These are phyloP conservation scores for Russula olivacea DNA, from an alignment of 768 basidiomycete species.

Conservation along the genomic window DNA sequence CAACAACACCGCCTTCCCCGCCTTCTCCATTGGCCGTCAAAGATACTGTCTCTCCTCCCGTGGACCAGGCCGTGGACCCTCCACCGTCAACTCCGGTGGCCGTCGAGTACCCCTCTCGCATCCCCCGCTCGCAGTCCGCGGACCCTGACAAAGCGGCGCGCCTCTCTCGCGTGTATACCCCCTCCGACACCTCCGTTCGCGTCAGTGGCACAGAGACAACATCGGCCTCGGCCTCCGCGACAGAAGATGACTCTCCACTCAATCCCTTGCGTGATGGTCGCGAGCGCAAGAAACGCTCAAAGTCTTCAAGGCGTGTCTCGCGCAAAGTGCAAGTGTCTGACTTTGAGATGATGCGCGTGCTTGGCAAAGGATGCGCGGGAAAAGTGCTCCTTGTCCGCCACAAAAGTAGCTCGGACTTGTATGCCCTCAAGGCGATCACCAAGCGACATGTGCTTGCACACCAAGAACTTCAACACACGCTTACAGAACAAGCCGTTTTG, in stretches of 20 bases:
- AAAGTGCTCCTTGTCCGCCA: conserved; percentile 91
- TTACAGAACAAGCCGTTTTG: conserved; percentile 93
- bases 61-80: conserved; percentile 17
- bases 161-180: conserved; percentile 53
- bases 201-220: conserved; percentile 31
- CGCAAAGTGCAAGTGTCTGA: conserved; percentile 80
- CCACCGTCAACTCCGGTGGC: conserved; percentile 27
- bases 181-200: conserved; percentile 35
- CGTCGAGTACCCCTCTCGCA: conserved; percentile 35
- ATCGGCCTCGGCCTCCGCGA: conserved; percentile 46
- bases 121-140: conserved; percentile 76
- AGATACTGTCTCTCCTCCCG: not conserved
- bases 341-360: conserved; percentile 95
- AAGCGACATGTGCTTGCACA: conserved; percentile 96
- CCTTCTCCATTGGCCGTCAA: not conserved
- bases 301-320: conserved; percentile 42
- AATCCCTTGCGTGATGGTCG: conserved; percentile 44
- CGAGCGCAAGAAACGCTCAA: conserved; percentile 50
- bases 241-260: conserved; percentile 66
- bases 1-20: not conserved
- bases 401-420: conserved; percentile 62
- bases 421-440: conserved; percentile 96
- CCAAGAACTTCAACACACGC: conserved; percentile 92
- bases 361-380: conserved; percentile 97
- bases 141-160: conserved; percentile 62